Conservation (phyloP, 148 eudicot species). For the Heliamphora exappendiculata region DNA sequence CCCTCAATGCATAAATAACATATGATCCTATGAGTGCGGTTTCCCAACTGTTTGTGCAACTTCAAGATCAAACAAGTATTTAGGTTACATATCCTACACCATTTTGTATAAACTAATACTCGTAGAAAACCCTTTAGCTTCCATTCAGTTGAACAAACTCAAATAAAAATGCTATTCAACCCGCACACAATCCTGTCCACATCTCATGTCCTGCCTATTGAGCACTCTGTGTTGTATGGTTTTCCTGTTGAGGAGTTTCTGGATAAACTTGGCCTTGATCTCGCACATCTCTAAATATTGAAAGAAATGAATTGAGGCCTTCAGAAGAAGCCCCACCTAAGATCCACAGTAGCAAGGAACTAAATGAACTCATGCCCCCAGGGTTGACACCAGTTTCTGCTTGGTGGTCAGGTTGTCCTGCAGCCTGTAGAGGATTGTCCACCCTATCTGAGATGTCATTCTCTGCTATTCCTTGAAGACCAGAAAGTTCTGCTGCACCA, state of each 20-base stretch:
- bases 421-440: constrained; percentile 40
- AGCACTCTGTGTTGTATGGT: too few species aligned
- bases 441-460: constrained; percentile 29
- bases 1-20: too few species aligned
- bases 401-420: constrained; percentile 45
- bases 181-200: too few species aligned
- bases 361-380: constrained; percentile 78
- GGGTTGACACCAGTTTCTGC: constrained; percentile 55
- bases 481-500: constrained; percentile 29
- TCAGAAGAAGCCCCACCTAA: constrained; percentile 93
- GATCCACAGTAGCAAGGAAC: constrained; percentile 79
- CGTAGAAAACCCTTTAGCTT: too few species aligned
- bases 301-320: constrained; percentile 79
- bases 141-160: too few species aligned
- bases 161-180: too few species aligned
- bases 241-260: constrained; percentile 46
- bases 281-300: constrained; percentile 82
- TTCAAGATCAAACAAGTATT: too few species aligned
- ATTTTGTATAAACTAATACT: too few species aligned
- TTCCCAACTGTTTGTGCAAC: too few species aligned
- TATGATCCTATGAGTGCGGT: too few species aligned
- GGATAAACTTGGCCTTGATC: constrained; percentile 69
- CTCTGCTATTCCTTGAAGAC: constrained; percentile 29
- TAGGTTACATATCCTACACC: too few species aligned
- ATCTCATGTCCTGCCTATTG: too few species aligned